A percentile compares a stretch with the other conserved stretches of the same genome.
These are phyloP conservation scores for Lanmaoa rubissima DNA, from an alignment of 768 basidiomycete genomes.

Conservation along the genomic window DNA sequence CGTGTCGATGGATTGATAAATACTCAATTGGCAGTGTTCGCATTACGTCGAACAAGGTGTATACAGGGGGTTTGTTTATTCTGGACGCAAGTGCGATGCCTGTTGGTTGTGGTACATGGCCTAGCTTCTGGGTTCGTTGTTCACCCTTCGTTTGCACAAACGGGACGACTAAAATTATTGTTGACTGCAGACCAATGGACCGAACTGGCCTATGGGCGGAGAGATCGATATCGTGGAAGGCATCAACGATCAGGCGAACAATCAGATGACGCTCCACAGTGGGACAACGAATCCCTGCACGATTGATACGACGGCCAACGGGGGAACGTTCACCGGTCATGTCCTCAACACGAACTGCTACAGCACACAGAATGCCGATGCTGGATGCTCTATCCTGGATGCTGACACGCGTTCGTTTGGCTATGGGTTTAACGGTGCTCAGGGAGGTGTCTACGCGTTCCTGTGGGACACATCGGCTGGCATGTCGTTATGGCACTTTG, in stretches of 20 bases:
- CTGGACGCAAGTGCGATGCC: conserved; percentile 70
- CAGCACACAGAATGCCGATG: conserved; percentile 40
- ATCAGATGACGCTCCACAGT: conserved; percentile 69
- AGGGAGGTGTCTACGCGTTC: conserved; percentile 58
- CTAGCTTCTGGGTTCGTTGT: conserved; percentile 50
- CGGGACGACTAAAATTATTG: neutral
- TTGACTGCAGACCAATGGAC: conserved; percentile 40
- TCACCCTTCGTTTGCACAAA: neutral
- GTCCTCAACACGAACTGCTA: conserved; percentile 35
- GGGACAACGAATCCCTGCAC: conserved; percentile 36
- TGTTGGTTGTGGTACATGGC: conserved; percentile 61
- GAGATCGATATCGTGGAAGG: conserved; percentile 80
- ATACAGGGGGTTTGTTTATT: conserved; percentile 66
- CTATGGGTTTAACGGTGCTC: conserved; percentile 28
- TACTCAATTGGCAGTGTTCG: conserved; percentile 47
- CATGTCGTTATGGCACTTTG: conserved; percentile 56
- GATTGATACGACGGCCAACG: conserved; percentile 14
- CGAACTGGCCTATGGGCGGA: conserved; percentile 51
- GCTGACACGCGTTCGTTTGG: conserved; percentile 40
- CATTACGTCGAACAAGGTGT: conserved; percentile 58
- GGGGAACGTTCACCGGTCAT: conserved; percentile 19
- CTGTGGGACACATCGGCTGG: conserved; percentile 46
- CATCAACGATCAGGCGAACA: conserved; percentile 53
- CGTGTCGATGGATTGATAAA: neutral
- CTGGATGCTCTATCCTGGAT: conserved; percentile 50